Conservation (phyloP, 208 protist genomes). For the Herpetomonas samuelpessoai region DNA sequence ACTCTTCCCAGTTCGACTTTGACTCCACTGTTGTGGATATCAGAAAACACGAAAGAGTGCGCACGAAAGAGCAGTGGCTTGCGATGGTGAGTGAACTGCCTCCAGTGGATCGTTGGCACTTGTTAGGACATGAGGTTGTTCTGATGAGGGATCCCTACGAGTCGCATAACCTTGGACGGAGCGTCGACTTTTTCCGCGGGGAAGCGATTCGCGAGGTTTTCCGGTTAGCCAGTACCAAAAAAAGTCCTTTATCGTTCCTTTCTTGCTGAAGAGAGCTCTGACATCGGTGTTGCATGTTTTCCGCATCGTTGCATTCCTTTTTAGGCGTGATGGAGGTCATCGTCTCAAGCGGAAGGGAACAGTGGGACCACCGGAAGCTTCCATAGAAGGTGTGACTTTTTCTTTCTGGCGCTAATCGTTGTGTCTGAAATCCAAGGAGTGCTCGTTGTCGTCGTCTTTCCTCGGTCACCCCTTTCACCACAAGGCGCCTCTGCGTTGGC, state of each 20-base stretch:
- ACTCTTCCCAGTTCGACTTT: constrained; percentile 55
- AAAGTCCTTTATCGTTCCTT: constrained; percentile 23
- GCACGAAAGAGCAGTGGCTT: constrained; percentile 64
- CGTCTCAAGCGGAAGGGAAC: too few relatives aligned
- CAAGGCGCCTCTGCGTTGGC: too few relatives aligned
- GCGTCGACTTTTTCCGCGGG: constrained; percentile 79
- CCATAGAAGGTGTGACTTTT: neutral
- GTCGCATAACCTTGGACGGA: constrained; percentile 63
- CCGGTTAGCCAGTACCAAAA: constrained; percentile 34
- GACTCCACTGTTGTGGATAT: constrained; percentile 76
- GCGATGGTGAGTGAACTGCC: constrained; percentile 19
- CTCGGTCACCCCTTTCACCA: too few relatives aligned
- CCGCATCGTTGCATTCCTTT: too few relatives aligned
- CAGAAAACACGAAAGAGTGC: constrained; percentile 23
- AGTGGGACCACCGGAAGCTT: neutral
- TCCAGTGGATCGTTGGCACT: constrained; percentile 52
- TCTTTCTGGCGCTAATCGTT: constrained; percentile 7
- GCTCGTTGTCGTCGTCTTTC: too few relatives aligned
- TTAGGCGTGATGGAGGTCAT: too few relatives aligned
- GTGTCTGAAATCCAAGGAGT: too few relatives aligned
- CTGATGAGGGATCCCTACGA: constrained; percentile 78
- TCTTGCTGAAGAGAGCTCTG: too few relatives aligned
- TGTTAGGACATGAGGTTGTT: constrained; percentile 64
- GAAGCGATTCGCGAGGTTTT: constrained; percentile 73
- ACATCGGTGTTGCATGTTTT: too few relatives aligned